phyloP scores from a whole-genome alignment of 2,329 filamentous ascomycete species.

The Pseudocercospora cruenta region DNA sequence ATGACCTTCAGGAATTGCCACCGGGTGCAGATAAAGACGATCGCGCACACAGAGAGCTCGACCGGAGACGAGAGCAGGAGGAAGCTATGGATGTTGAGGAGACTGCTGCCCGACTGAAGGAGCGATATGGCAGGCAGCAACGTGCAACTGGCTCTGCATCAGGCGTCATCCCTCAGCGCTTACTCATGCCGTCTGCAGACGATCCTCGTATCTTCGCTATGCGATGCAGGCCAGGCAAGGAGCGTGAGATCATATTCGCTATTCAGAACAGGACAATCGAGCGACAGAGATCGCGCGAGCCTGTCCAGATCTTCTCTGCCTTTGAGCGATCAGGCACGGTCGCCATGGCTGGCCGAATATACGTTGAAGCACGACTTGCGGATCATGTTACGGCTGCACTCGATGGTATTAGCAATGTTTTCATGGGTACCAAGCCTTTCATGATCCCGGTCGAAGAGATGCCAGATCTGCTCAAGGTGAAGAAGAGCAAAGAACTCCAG shows the following conservation, averaged over 20 bases:
- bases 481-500: constrained; percentile 81
- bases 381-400: constrained; percentile 82
- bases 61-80: constrained; percentile 85
- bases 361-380: constrained; percentile 87
- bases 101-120: constrained; percentile 81
- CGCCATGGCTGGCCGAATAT: constrained; percentile 87
- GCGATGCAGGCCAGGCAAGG: constrained; percentile 91
- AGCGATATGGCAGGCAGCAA: constrained; percentile 79
- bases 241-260: constrained; percentile 83
- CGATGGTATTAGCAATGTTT: constrained; percentile 85
- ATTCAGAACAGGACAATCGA: constrained; percentile 91
- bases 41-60: constrained; percentile 88
- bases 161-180: constrained; percentile 77
- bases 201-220: constrained; percentile 97
- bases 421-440: constrained; percentile 82
- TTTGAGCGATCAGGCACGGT: constrained; percentile 81
- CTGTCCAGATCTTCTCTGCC: constrained; percentile 81
- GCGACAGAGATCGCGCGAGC: constrained; percentile 73
- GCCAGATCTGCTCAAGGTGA: constrained; percentile 89
- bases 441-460: constrained; percentile 96
- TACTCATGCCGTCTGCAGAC: constrained; percentile 88
- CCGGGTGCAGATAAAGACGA: constrained; percentile 83
- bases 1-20: constrained; percentile 77
- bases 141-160: constrained; percentile 70
- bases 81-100: constrained; percentile 91